Base-by-base conservation (phyloP, 352 stramenopile species). In the Peronospora belbahrii region DNA sequence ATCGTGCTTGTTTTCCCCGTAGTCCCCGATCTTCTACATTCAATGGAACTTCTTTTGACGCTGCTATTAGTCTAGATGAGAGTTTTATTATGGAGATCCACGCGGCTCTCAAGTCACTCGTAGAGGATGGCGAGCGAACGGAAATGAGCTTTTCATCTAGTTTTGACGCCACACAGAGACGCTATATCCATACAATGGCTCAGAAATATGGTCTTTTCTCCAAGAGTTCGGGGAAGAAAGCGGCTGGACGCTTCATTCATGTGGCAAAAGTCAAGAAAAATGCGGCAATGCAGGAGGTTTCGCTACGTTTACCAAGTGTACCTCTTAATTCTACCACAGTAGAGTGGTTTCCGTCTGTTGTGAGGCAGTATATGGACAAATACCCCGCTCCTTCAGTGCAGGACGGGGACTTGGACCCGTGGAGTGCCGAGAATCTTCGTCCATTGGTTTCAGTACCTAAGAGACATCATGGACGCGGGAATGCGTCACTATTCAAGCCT, bases 241-340 rank as follows among this genome's bases (percentile, higher is more conserved):
- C 58, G 4, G 67, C 76, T 13, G 45, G 47, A 2, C 77, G 80
- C 15, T 88, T 86, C 52, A 74, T 89, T 39, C 76, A 88, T 55
- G 73, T 92, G 18, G 77, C 76, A 19, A 85, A 85, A 43, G 74
- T 83, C 18, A 88, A 88, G 62, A 88, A 85, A 58, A 92, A 85
- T 46, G 75, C 75, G 20, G 61, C 65, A n/a, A 87, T 87, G 78
- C 34, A 88, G 52, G 28, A 84, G 8, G 56, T 92, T 13, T 88
- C 74, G 10, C 50, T 88, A 17, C 73, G 73, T 3, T 32, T 86
- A 8, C 22, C 50, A 24, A 42, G 77, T 2, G 57, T 70, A 15
- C 36, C 53, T 7, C 48, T 83, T 11, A 67, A 70, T 25, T 30
- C 32, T 1, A 39, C 40, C 1, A 71, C 60, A 1, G 48, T 64